These are phyloP conservation scores for Hyphopichia pseudoburtonii DNA, from an alignment of 1,139 yeast species.

Conservation along the genomic window DNA sequence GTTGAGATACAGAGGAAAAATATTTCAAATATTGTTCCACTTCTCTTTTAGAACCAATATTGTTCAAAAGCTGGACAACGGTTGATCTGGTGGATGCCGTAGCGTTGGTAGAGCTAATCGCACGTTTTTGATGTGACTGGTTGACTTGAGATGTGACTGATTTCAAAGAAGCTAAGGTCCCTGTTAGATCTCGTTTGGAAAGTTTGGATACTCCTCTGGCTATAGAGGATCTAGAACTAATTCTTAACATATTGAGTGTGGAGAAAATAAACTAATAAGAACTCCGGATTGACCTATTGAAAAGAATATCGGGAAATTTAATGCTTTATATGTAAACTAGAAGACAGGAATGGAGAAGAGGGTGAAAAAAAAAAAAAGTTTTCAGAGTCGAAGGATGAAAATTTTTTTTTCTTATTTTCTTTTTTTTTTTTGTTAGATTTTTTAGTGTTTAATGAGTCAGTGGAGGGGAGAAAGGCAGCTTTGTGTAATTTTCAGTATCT, in stretches of 20 bases:
- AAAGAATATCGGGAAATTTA: background rate
- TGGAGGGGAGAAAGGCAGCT: constrained; percentile 1
- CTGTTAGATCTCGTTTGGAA: background rate
- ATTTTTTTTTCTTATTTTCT: background rate
- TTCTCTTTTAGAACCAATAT: constrained; percentile 95
- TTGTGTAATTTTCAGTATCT: constrained; percentile 25
- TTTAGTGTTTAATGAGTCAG: constrained; percentile 4
- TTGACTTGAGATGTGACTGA: background rate
- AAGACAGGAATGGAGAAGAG: constrained; percentile 2
- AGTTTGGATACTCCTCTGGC: background rate
- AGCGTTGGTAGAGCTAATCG: constrained; percentile 2
- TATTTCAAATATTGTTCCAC: constrained; percentile 96
- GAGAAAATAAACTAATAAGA: background rate
- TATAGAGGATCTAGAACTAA: background rate
- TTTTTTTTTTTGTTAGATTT: constrained; percentile 5
- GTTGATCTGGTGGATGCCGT: constrained; percentile 76
- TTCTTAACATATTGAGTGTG: constrained; percentile 1
- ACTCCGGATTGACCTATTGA: background rate
- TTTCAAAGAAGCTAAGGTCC: background rate
- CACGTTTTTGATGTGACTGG: background rate
- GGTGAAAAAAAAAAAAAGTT: constrained; percentile 5
- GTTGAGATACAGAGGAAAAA: constrained; percentile 92
- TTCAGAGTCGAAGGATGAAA: background rate
- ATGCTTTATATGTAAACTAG: background rate
- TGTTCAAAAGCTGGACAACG: constrained; percentile 89